Base-by-base conservation (phyloP, 2,329 filamentous ascomycete genomes). In the Alternaria solani region DNA sequence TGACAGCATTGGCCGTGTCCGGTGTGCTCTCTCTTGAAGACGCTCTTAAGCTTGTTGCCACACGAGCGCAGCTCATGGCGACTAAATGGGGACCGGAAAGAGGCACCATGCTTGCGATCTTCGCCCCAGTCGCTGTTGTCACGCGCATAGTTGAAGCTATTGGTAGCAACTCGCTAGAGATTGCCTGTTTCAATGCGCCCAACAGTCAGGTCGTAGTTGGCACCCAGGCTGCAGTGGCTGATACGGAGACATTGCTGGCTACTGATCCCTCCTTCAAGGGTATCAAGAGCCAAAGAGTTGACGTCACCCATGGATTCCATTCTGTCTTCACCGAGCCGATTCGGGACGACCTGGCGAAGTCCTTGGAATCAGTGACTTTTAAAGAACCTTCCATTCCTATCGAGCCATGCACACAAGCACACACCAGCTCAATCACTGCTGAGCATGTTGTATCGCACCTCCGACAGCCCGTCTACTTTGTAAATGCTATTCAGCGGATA, bases 401-500 rank as follows among this genome's bases (percentile, higher is more conserved):
- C 28, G 55, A 64, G 28, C 23, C 58, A 11, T 60, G 57, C 39
- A 56, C 57, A 46, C 25, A 56, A 18, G 14, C 18, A 16, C 30
- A 32, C 11, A 42, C 23, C 6, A n/a, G 8, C 6, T 34, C 16
- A 7, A 55, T 51, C 32, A 51, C 39, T 38, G 57, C 30, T 39
- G 51, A 32, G 14, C 51, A 51, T 25, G 20, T 44, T 8, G 48
- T 77, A 0, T 53, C 75, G 0, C 83, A 85, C 51, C 78, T 81
- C 67, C 64, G 82, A 1, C 41, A 78, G 0, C 81, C 83, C 0
- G 83, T 85, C 0, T 83, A 74, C 63, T 84, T 83, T 63, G 38
- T 74, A 23, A 73, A 83, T 7, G 84, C 81, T 0, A 57, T 85
- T 0, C 67, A 80, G 36, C 66, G 83, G 1, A 63, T 86, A 0